Evolutionary conservation across 345 rosid species (phyloP), one percentile per base, ranked within the genome.

Genomic region (Salix arbutifolia): DNA sequence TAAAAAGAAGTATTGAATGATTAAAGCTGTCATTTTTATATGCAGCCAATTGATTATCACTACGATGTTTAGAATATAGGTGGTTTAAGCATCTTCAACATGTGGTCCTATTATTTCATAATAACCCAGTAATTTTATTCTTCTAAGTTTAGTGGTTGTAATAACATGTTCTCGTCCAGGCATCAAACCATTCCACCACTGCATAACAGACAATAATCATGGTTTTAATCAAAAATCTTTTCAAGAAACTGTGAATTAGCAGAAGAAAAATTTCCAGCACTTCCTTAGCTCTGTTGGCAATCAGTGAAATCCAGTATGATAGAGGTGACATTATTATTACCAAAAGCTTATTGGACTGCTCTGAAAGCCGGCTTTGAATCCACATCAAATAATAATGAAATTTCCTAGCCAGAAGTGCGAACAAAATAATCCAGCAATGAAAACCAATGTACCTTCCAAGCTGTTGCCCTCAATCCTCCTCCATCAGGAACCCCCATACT

Each of bases 401-500:
- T 10, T 58, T 25, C 11, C 68, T 14, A 65, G 37, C 38, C 40
- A 30, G 46, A 21, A 25, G 3, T 65, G 40, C 68, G 50, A 44
- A 33, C 10, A n/a, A 23, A 65, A 40, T 28, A 48, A 23, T 8
- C 5, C 13, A 38, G n/a, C 12, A 18, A 66, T 12, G 31, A 69
- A 38, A 62, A 12, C 17, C 44, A 10, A 40, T 21, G 46, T 76
- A 91, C 96, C 91, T 91, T 91, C 96, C 96, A 91, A 76, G 81
- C 76, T 23, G 90, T 86, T 38, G 91, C 90, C 14, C 93, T 84
- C 68, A 87, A 68, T 9, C 90, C 86, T 68, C 88, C 89, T 70
- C 90, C 91, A n/a, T 85, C 84, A 38, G 91, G 90, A 74, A 91
- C 83, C 35, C 93, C 93, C 0, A 82, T 78, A 52, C 80, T 76